Evolutionary conservation across 2,329 filamentous ascomycete genomes (phyloP).

Genomic region (Massarina eburnea): DNA sequence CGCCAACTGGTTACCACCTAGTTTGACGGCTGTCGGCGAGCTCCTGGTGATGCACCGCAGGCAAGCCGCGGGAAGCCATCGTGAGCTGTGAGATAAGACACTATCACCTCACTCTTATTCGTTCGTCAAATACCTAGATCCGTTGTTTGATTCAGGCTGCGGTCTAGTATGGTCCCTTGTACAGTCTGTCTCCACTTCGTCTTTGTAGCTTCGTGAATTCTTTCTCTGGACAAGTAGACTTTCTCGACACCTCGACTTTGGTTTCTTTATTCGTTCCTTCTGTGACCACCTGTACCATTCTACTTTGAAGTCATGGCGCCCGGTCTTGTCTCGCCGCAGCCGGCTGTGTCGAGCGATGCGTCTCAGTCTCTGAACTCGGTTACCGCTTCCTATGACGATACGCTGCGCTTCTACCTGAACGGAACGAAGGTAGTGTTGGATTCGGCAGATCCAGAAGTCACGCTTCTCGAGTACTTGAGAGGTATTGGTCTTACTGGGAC

Average conservation of each 20-base stretch:
- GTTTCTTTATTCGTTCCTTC: neutral
- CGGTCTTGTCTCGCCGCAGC: conserved; percentile 48
- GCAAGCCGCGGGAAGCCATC: conserved; percentile 1
- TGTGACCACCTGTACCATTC: neutral
- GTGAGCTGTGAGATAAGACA: conserved; percentile 2
- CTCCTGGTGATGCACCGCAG: conserved; percentile 13
- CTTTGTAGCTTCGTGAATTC: neutral
- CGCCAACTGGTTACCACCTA: no score
- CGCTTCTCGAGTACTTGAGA: conserved; percentile 87
- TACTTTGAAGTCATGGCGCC: conserved; percentile 55
- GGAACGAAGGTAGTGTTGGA: conserved; percentile 87
- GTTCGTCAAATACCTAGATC: neutral
- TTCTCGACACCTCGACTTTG: neutral
- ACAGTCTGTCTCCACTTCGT: conserved; percentile 19
- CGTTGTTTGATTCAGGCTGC: conserved; percentile 2
- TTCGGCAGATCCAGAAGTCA: conserved; percentile 85
- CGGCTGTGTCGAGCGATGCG: conserved; percentile 50
- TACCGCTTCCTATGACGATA: conserved; percentile 80
- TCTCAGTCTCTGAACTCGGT: conserved; percentile 59
- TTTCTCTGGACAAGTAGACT: neutral
- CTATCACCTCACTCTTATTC: conserved; percentile 11
- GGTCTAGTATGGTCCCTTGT: conserved; percentile 9
- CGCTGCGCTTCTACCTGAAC: conserved; percentile 89
- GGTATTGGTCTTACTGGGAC: conserved; percentile 93
- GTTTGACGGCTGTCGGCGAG: conserved; percentile 27